A percentile compares a stretch with the other conserved stretches of the same genome.
phyloP scores from a whole-genome alignment of 345 rosid species.

The Ceriops zippeliana region DNA sequence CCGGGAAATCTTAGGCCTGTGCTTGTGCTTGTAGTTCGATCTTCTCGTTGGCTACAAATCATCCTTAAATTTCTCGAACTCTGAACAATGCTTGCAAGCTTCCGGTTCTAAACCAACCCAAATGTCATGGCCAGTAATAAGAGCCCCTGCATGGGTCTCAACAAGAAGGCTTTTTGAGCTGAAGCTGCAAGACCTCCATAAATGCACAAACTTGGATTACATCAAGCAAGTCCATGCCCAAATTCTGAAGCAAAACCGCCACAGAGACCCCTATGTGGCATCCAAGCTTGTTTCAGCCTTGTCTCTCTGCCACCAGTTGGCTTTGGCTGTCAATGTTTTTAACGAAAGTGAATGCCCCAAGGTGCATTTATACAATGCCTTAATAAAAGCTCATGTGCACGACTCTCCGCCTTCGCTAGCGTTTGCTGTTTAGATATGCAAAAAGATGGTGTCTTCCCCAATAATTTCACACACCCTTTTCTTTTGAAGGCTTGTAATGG shows the following conservation, averaged over 20 bases:
- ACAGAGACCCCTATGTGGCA: constrained; percentile 49
- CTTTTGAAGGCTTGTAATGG: constrained; percentile 70
- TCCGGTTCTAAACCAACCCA: constrained; percentile 19
- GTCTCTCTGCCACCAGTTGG: constrained; percentile 55
- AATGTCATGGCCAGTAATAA: constrained; percentile 46
- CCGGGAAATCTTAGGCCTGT: no score
- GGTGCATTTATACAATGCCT: constrained; percentile 55
- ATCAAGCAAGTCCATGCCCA: constrained; percentile 73
- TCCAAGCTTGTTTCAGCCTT: constrained; percentile 71
- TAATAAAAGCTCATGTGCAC: constrained; percentile 61
- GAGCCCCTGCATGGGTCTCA: constrained; percentile 71
- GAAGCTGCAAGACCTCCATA: constrained; percentile 64
- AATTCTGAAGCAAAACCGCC: constrained; percentile 56
- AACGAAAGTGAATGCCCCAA: constrained; percentile 51
- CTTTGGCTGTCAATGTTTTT: constrained; percentile 57
- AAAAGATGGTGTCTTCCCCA: constrained; percentile 44
- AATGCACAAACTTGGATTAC: constrained; percentile 51
- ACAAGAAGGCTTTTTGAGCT: constrained; percentile 63
- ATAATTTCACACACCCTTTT: constrained; percentile 80
- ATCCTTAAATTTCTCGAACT: no score
- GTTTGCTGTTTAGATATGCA: constrained; percentile 62
- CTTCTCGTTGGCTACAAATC: no score
- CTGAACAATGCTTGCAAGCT: constrained; percentile 4
- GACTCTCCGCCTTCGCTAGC: constrained; percentile 52
- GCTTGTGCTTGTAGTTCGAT: no score